Evolutionary conservation across 495 filamentous ascomycete species (phyloP).

Genomic region (Cenococcum geophilum): DNA sequence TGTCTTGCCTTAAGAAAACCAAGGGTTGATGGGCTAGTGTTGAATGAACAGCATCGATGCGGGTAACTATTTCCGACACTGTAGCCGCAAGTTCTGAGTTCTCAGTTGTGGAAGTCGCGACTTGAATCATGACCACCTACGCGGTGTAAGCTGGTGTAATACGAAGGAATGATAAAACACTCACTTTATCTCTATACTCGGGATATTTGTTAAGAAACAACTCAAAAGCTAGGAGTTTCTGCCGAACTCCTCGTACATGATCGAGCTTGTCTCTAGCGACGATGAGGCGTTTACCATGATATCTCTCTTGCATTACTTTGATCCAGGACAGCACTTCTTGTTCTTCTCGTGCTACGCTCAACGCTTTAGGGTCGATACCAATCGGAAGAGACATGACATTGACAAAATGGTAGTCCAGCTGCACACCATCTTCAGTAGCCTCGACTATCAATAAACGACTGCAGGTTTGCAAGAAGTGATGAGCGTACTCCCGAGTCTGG

Average conservation of each 20-base stretch:
- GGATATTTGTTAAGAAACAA: constrained; percentile 89
- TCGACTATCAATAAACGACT: constrained; percentile 80
- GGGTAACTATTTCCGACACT: constrained; percentile 84
- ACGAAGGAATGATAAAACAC: constrained; percentile 4
- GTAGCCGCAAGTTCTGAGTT: constrained; percentile 78
- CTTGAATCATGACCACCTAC: constrained; percentile 79
- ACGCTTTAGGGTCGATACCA: constrained; percentile 75
- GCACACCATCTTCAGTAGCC: constrained; percentile 76
- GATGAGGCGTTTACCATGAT: constrained; percentile 78
- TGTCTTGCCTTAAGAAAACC: constrained; percentile 92
- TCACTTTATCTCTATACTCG: constrained; percentile 71
- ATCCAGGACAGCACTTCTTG: constrained; percentile 71
- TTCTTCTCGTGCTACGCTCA: constrained; percentile 65
- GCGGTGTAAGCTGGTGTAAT: constrained; percentile 2
- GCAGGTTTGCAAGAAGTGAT: constrained; percentile 91
- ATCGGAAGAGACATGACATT: constrained; percentile 70
- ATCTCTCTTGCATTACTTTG: constrained; percentile 67
- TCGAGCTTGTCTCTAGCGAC: constrained; percentile 92
- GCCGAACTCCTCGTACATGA: constrained; percentile 78
- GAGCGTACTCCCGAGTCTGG: constrained; percentile 84
- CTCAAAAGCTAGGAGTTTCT: constrained; percentile 89
- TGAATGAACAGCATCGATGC: constrained; percentile 82
- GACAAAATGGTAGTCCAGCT: constrained; percentile 88
- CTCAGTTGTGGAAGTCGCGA: constrained; percentile 81
- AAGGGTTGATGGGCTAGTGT: constrained; percentile 84